phyloP scores from a whole-genome alignment of 192 early-diverging fungal species.

The Ramicandelaber brevisporus region DNA sequence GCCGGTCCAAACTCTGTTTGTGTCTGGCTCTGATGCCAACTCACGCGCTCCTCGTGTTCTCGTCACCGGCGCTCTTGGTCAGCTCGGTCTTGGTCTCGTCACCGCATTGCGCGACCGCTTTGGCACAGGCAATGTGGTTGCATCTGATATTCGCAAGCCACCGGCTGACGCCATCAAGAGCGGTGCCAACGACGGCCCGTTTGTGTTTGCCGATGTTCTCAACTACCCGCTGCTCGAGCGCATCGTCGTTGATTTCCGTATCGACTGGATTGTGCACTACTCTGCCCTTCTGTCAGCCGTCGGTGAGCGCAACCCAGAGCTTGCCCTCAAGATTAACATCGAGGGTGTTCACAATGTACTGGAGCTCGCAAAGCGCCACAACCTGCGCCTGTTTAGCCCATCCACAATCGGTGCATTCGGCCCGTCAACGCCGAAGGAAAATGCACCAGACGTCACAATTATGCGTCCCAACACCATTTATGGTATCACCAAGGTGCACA shows the following conservation, averaged over 20 bases:
- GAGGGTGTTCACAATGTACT: conserved; percentile 38
- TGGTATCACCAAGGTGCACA: conserved; percentile 38
- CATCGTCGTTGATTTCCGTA: conserved; percentile 30
- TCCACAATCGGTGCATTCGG: conserved; percentile 46
- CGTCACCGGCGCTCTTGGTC: conserved; percentile 33
- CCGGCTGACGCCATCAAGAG: conserved; percentile 11
- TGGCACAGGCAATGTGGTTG: conserved; percentile 30
- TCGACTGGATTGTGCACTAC: conserved; percentile 41
- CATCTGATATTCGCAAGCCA: conserved; percentile 38
- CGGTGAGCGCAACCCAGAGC: conserved; percentile 28
- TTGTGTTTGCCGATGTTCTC: conserved; percentile 36
- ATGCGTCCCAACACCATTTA: conserved; percentile 45
- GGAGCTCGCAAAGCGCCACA: conserved; percentile 26
- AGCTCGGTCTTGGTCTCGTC: conserved; percentile 34
- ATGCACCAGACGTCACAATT: conserved; percentile 31
- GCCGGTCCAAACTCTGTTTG: too few species aligned
- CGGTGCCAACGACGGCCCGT: conserved; percentile 20
- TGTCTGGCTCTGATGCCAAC: conserved; percentile 5
- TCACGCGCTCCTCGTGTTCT: conserved; percentile 21
- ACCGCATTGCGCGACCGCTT: conserved; percentile 29
- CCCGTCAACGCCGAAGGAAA: conserved; percentile 29
- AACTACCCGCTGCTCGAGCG: conserved; percentile 32
- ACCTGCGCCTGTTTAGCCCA: conserved; percentile 26
- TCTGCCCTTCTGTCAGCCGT: conserved; percentile 39
- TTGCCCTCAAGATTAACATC: conserved; percentile 32